Evolutionary conservation across 2,329 filamentous ascomycete species (phyloP), one percentile per base, ranked within the genome.

Genomic region (Dactylellina haptotyla): DNA sequence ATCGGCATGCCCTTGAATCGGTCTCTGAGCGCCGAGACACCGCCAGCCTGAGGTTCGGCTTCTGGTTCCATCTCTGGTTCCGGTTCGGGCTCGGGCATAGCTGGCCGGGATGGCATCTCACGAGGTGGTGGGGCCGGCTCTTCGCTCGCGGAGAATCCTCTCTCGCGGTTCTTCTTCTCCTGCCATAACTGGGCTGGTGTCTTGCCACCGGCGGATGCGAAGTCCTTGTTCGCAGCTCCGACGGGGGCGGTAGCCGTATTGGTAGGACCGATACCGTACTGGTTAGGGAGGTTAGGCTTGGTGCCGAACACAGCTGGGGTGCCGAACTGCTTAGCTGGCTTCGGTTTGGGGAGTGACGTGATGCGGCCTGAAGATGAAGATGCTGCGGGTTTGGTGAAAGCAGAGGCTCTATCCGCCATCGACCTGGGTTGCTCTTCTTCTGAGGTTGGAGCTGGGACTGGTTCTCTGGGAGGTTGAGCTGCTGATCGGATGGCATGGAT

Each of bases 111-210:
- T 83, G 43, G 84, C 79, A 76, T 61, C 32, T 70, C 57, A 26
- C 70, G 72, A 53, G 74, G 43, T 75, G 23, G 83, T 79, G 58
- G 82, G 71, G 50, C 14, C 26, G 83, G 82, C 54, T 85, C 83
- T 56, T 80, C 83, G 41, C 83, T 83, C 48, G 86, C 89, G 57
- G 81, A 84, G 23, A 81, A 76, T 20, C 86, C 88, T 67, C 89
- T 86, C 80, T 95, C 88, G 73, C 88, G 89, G 37, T 91, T 94
- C 84, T 98, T 98, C 84, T 93, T 96, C 84, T 99, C 95, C 0
- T 94, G 94, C 95, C 95, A 99, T 34, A 97, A 83, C 81, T 99
- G 95, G 28, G 95, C 93, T 4, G 95, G 95, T 3, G 95, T 98
- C 84, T 98, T 99, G 75, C 95, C 95, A 75, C 91, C 93, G 80